Evolutionary conservation across 176 grass and related monocot species (phyloP).

Genomic region (Themeda triandra): DNA sequence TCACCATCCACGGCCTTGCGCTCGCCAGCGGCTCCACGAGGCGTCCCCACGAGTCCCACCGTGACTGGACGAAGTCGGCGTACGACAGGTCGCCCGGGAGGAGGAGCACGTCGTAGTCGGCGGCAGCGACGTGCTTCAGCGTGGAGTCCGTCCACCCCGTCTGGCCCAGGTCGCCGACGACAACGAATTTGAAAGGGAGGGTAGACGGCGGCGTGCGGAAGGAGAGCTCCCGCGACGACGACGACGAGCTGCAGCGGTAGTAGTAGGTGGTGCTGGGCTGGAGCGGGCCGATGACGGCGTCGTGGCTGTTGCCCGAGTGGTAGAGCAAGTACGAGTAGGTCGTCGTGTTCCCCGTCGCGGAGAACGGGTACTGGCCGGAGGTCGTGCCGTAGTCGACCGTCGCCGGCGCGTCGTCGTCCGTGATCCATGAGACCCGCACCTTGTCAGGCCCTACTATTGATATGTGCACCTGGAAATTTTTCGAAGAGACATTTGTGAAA

Average conservation of each 20-base stretch:
- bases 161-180: conserved; percentile 66
- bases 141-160: conserved; percentile 58
- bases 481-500: too few relatives aligned
- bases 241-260: conserved; percentile 64
- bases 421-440: conserved; percentile 79
- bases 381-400: conserved; percentile 59
- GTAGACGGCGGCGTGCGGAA: conserved; percentile 64
- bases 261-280: conserved; percentile 57
- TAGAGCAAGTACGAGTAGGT: conserved; percentile 65
- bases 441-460: conserved; percentile 55
- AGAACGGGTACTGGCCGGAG: conserved; percentile 46
- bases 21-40: conserved; percentile 76
- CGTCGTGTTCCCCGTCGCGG: conserved; percentile 42
- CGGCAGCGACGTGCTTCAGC: conserved; percentile 49
- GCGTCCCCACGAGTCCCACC: conserved; percentile 70
- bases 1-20: conserved; percentile 79
- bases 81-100: conserved; percentile 78
- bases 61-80: conserved; percentile 36
- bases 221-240: conserved; percentile 42
- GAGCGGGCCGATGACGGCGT: conserved; percentile 61
- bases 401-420: conserved; percentile 41
- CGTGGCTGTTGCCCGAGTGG: conserved; percentile 73
- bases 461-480: conserved; percentile 68
- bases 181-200: conserved; percentile 57
- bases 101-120: conserved; percentile 54